phyloP scores from a whole-genome alignment of 805 yeast genomes.

The Candida saitoana region DNA sequence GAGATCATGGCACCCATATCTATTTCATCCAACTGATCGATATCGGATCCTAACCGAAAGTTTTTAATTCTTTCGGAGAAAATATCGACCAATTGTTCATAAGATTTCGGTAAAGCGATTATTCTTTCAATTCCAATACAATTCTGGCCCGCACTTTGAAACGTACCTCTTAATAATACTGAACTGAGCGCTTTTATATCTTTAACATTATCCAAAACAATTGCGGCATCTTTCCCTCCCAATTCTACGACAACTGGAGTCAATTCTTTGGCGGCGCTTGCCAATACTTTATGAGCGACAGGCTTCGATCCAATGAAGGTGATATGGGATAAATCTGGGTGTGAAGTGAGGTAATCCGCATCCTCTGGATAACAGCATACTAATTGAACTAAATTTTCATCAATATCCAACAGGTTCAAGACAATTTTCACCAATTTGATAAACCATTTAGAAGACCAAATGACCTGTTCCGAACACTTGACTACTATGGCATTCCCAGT shows the following conservation, averaged over 20 bases:
- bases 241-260: constrained; percentile 95
- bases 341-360: constrained; percentile 82
- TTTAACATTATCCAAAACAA: constrained; percentile 77
- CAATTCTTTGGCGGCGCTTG: constrained; percentile 77
- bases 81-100: constrained; percentile 56
- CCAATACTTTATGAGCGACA: constrained; percentile 83
- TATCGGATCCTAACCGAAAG: constrained; percentile 81
- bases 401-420: constrained; percentile 66
- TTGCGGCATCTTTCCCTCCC: constrained; percentile 93
- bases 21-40: constrained; percentile 84
- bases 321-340: constrained; percentile 77
- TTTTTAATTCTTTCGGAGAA: constrained; percentile 54
- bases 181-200: constrained; percentile 56
- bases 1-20: constrained; percentile 97
- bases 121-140: constrained; percentile 97
- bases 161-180: constrained; percentile 87
- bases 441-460: constrained; percentile 88
- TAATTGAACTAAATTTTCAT: constrained; percentile 81
- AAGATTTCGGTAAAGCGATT: constrained; percentile 68
- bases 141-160: constrained; percentile 96
- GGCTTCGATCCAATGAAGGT: constrained; percentile 96
- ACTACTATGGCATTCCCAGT: constrained; percentile 90
- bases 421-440: constrained; percentile 68
- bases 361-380: constrained; percentile 86
- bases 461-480: constrained; percentile 93